Evolutionary conservation across 345 rosid genomes (phyloP), one percentile per base, ranked within the genome.

Genomic region (Linum lewisii): DNA sequence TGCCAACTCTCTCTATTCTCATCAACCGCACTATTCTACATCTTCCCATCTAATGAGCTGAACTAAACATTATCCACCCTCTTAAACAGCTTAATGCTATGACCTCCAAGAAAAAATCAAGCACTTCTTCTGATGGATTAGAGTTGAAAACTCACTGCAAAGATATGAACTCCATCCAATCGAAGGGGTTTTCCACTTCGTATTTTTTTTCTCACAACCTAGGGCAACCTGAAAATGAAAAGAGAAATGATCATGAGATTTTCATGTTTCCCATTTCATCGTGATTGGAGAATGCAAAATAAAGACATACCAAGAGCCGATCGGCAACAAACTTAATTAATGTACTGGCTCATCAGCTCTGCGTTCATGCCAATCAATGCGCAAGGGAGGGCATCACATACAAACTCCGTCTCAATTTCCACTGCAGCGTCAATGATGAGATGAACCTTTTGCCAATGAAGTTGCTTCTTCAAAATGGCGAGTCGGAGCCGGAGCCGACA

Each of bases 131-230:
- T 24, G 19, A 14, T 21, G 44, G 51, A 51, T 38, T 24, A 19
- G 4, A 14, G 54, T 38, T 51, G 24, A 51, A 26, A 66, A 78
- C 96, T 91, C 72, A 85, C 93, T 83, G 95, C 72, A 88, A 75
- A 63, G 93, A 92, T 75, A 92, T 92, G 71, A 88, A 83, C 57
- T 86, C 98, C 98, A 92, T 92, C 98, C 96, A 92, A 58, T 88
- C 95, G 64, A 88, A 92, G 13, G 95, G 98, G 69, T 92, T 92
- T 63, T 84, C 87, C 49, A 71, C 75, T 18, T 77, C 70, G 79
- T 86, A 88, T n/a, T n/a, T 61, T 73, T 88, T 75, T 60, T 81
- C 57, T 77, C 77, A 66, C 65, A 83, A 54, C 91, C 90, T 64
- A 84, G 80, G 6, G 98, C 60, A 63, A 81, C 85, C 95, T 88